Evolutionary conservation across 106 monocot genomes (phyloP).

Genomic region (Triglochin maritima): DNA sequence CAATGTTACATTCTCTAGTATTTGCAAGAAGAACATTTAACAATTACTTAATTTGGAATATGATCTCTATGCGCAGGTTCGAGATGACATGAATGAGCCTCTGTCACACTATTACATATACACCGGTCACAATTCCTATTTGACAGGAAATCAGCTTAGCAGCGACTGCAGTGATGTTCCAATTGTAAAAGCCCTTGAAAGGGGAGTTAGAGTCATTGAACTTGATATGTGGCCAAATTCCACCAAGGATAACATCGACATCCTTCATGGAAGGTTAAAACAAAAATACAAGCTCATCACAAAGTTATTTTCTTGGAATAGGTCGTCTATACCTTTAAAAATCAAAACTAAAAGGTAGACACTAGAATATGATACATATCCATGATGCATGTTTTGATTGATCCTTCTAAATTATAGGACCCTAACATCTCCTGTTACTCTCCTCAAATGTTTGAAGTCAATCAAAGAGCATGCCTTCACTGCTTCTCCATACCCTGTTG

Average conservation of each 20-base stretch:
- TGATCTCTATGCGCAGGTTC: slow-evolving; percentile 23
- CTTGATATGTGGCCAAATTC: slow-evolving; percentile 58
- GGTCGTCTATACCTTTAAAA: not conserved
- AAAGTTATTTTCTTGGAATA: not conserved
- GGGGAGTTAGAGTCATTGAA: slow-evolving; percentile 66
- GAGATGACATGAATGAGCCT: slow-evolving; percentile 46
- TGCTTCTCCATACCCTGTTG: slow-evolving; percentile 64
- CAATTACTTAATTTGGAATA: not conserved
- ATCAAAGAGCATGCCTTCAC: slow-evolving; percentile 69
- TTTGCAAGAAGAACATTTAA: too few relatives aligned
- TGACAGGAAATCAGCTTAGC: slow-evolving; percentile 47
- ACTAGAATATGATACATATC: too few relatives aligned
- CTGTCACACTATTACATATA: slow-evolving; percentile 63
- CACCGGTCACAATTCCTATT: slow-evolving; percentile 56
- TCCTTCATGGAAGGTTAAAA: slow-evolving; percentile 48
- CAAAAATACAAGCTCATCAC: not conserved
- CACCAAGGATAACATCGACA: slow-evolving; percentile 29
- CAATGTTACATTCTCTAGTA: too few relatives aligned
- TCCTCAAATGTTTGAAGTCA: slow-evolving; percentile 54
- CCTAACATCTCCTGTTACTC: slow-evolving; percentile 56
- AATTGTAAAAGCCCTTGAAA: slow-evolving; percentile 43
- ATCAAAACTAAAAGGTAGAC: not conserved
- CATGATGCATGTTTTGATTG: too few relatives aligned
- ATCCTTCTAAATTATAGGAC: slow-evolving; percentile 33
- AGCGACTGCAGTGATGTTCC: slow-evolving; percentile 53